Percentiles rank a stretch among this genome's conserved stretches.
These are phyloP conservation scores for Tolypocladium amazonense DNA, from an alignment of 2,329 filamentous ascomycete genomes.

Conservation along the genomic window DNA sequence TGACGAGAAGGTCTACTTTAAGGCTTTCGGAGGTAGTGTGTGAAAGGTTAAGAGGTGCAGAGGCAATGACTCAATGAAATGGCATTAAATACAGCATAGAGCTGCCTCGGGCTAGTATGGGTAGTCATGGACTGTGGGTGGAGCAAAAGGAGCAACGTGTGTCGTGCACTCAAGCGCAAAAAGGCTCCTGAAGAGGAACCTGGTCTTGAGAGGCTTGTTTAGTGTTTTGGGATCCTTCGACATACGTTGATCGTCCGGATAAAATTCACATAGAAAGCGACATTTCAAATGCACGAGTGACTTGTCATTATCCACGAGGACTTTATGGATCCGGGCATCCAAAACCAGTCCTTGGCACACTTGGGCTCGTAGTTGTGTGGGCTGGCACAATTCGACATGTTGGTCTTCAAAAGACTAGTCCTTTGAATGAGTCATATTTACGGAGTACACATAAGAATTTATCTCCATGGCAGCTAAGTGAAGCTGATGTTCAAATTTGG, in stretches of 20 bases:
- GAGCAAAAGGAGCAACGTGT: constrained; percentile 26
- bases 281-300: too few relatives aligned
- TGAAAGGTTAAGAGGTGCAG: constrained; percentile 29
- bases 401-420: neutral
- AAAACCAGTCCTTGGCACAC: too few relatives aligned
- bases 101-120: constrained; percentile 35
- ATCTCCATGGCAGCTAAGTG: too few relatives aligned
- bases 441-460: too few relatives aligned
- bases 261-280: too few relatives aligned
- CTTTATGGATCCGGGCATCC: too few relatives aligned
- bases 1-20: constrained; percentile 28
- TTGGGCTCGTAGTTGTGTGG: neutral
- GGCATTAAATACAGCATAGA: constrained; percentile 17
- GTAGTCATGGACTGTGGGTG: constrained; percentile 40
- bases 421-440: too few relatives aligned
- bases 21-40: constrained; percentile 23
- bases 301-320: too few relatives aligned
- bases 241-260: too few relatives aligned
- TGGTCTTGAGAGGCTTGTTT: too few relatives aligned
- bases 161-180: neutral
- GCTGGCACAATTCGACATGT: neutral
- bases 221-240: too few relatives aligned
- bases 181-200: too few relatives aligned
- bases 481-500: neutral
- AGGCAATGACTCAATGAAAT: constrained; percentile 19